phyloP scores from a whole-genome alignment of 2,329 filamentous ascomycete species.

The Berkeleyomyces basicola region DNA sequence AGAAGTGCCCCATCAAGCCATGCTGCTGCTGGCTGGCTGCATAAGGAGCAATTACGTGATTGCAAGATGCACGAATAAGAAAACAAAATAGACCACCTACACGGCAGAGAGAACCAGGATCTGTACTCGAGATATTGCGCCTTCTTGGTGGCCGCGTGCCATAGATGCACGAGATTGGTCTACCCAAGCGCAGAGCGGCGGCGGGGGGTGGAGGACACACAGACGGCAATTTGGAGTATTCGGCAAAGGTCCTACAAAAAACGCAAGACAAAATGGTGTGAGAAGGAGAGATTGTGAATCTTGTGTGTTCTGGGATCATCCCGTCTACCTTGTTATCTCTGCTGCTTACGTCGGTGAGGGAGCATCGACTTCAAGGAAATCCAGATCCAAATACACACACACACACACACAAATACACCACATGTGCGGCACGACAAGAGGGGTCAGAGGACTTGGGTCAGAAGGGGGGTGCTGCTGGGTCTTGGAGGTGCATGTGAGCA shows the following conservation, averaged over 20 bases:
- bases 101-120: background rate
- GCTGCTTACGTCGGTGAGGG: background rate
- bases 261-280: background rate
- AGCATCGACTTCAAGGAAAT: background rate
- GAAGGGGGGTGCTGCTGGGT: background rate
- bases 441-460: background rate
- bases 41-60: constrained; percentile 1
- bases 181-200: background rate
- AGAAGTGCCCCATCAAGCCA: background rate
- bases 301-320: background rate
- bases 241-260: background rate
- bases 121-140: background rate
- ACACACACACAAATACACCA: too few species aligned
- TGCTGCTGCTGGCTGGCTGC: background rate
- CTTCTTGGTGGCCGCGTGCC: background rate
- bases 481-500: background rate
- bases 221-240: background rate
- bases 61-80: background rate
- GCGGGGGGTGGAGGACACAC: background rate
- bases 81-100: background rate
- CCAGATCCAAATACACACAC: too few species aligned
- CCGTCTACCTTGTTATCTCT: background rate
- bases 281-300: background rate
- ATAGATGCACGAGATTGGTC: background rate
- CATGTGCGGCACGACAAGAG: background rate